Percentiles rank a stretch among this genome's conserved stretches.
Evolutionary conservation across 2,329 filamentous ascomycete species (phyloP).

Genomic region (Alternaria panax): DNA sequence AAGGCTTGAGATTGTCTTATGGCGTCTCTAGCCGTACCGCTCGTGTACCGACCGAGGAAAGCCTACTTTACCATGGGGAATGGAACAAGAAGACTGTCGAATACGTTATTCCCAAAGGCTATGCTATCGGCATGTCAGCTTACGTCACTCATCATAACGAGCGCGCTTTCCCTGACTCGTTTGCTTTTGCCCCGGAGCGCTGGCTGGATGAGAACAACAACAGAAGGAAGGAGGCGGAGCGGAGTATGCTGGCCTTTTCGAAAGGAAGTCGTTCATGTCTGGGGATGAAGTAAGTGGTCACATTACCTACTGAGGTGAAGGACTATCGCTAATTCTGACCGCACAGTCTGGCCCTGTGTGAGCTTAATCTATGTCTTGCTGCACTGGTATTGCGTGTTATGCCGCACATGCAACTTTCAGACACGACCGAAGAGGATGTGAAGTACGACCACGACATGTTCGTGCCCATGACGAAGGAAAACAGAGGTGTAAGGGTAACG

Average conservation of each 20-base stretch:
- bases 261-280: conserved; percentile 44
- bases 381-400: conserved; percentile 32
- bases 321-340: not conserved
- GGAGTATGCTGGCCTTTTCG: conserved; percentile 39
- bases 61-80: conserved; percentile 32
- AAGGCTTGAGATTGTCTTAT: conserved; percentile 41
- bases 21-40: conserved; percentile 38
- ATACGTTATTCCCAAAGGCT: conserved; percentile 31
- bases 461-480: conserved; percentile 35
- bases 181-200: conserved; percentile 39
- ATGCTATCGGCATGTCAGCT: conserved; percentile 38
- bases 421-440: conserved; percentile 32
- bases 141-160: conserved; percentile 36
- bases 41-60: conserved; percentile 34
- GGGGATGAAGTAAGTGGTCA: conserved; percentile 42
- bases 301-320: not conserved
- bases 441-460: conserved; percentile 39
- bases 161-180: conserved; percentile 33
- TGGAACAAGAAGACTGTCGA: conserved; percentile 33
- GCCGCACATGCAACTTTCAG: conserved; percentile 32
- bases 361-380: conserved; percentile 31
- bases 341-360: conserved; percentile 31
- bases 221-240: conserved; percentile 35
- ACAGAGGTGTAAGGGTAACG: conserved; percentile 30
- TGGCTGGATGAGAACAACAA: conserved; percentile 39